Percentiles rank a stretch among this genome's conserved stretches.
Evolutionary conservation across 495 filamentous ascomycete genomes (phyloP).

Genomic region (Podospora tetraspora): DNA sequence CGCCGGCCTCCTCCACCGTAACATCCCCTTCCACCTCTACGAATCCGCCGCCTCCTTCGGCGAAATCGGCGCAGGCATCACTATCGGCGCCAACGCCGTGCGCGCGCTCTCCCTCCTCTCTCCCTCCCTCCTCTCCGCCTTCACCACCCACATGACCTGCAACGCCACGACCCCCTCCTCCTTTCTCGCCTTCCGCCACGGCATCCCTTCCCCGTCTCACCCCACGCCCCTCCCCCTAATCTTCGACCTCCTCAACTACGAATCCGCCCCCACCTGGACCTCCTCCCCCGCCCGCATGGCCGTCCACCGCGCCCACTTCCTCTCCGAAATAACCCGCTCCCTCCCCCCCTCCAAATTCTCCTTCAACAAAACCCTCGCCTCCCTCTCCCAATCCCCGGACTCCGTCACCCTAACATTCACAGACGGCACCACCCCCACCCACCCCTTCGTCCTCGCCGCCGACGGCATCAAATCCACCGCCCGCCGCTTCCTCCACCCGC

Average conservation of each 20-base stretch:
- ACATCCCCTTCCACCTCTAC: conserved; percentile 43
- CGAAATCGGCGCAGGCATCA: conserved; percentile 54
- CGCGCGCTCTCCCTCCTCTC: conserved; percentile 49
- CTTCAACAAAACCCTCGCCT: conserved; percentile 20
- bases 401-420: conserved; percentile 19
- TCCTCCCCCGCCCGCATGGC: conserved; percentile 5
- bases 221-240: conserved; percentile 14
- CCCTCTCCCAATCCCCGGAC: background rate
- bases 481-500: conserved; percentile 26
- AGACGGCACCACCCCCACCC: conserved; percentile 3
- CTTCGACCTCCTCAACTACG: conserved; percentile 18
- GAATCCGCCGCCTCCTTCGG: conserved; percentile 44
- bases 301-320: conserved; percentile 26
- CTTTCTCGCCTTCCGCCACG: conserved; percentile 8
- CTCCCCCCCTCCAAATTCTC: conserved; percentile 8
- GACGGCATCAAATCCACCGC: conserved; percentile 28
- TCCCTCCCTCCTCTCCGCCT: conserved; percentile 35
- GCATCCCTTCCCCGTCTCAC: conserved; percentile 15
- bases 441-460: no score
- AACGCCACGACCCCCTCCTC: conserved; percentile 19
- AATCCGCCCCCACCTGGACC: conserved; percentile 25
- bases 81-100: conserved; percentile 50
- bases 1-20: conserved; percentile 38
- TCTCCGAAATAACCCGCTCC: conserved; percentile 19
- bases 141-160: conserved; percentile 27